Base-by-base conservation (phyloP, 1,284 basidiomycete species). In the Leccinum fuscescens region DNA sequence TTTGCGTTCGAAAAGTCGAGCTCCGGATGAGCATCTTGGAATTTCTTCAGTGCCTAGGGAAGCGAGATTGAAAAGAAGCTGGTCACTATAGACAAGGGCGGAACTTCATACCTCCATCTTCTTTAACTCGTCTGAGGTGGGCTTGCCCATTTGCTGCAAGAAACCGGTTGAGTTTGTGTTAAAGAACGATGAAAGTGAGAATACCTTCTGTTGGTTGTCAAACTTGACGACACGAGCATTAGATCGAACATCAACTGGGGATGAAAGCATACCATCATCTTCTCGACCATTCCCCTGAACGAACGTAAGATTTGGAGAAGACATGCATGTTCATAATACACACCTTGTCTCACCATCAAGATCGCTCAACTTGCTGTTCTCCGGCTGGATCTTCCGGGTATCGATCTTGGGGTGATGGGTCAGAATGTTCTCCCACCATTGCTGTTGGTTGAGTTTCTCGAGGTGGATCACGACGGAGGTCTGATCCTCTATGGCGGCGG, bases 401-500 rank as follows among this genome's bases (percentile, higher is more conserved):
- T 99, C 93, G 79, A 99, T 92, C 81, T 95, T 97, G 9, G 97
- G 95, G 70, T 98, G 94, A 71, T 96, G 92, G 2, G 90, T 92
- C 61, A 99, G 80, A 63, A 99, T 92, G 73, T 98, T 95, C 72
- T 94, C 93, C 97, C 97, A 99, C 97, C 97, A 99, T 59, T 92
- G 86, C 75, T 90, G 86, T 67, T 89, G 78, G 76, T 94, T 93
- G 58, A 90, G 68, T 75, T 97, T 97, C 74, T 97, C 94, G 39
- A 97, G 82, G 70, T 94, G 92, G 58, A 96, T 82, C 33, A 85
- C 78, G 54, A 96, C 78, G 9, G 78, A 77, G 64, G 88, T 79
- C 64, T 88, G 86, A 72, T 96, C 94, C 80, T 94, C 94, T 96
- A 67, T 48, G 57, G 56, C 51, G 53, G 55, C 44, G 54, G 49